Conservation (phyloP, 2,329 filamentous ascomycete genomes). For the Xylariaceae sp. region DNA sequence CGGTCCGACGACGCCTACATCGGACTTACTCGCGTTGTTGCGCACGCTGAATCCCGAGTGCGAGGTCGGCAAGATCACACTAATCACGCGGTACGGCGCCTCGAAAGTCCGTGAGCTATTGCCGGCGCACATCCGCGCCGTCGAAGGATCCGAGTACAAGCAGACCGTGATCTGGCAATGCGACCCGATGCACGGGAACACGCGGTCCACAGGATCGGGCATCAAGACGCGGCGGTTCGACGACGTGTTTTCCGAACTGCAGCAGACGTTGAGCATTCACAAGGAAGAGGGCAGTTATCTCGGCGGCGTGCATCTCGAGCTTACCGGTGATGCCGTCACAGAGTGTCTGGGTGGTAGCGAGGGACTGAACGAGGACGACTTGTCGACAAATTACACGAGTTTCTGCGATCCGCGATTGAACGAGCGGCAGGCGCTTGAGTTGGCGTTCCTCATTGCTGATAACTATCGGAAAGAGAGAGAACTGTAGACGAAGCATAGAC, state of each 20-base stretch:
- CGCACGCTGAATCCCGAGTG: slow-evolving; percentile 76
- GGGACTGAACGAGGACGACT: slow-evolving; percentile 78
- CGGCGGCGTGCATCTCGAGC: slow-evolving; percentile 88
- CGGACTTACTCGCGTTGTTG: slow-evolving; percentile 73
- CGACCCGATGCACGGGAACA: slow-evolving; percentile 96
- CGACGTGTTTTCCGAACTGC: slow-evolving; percentile 83
- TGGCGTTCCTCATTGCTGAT: slow-evolving; percentile 88
- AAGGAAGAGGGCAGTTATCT: slow-evolving; percentile 78
- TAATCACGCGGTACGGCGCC: slow-evolving; percentile 93
- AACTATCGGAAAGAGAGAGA: slow-evolving; percentile 52
- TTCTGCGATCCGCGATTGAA: slow-evolving; percentile 95
- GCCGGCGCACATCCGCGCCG: slow-evolving; percentile 79
- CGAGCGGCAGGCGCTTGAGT: slow-evolving; percentile 93
- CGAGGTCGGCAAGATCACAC: slow-evolving; percentile 87
- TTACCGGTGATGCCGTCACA: slow-evolving; percentile 93
- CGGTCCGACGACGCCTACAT: slow-evolving; percentile 72
- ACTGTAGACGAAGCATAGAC: slow-evolving; percentile 5
- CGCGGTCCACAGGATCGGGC: slow-evolving; percentile 61
- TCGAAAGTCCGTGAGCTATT: slow-evolving; percentile 69
- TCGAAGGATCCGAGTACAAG: slow-evolving; percentile 68
- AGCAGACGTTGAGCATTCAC: slow-evolving; percentile 78
- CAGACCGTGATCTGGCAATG: slow-evolving; percentile 86
- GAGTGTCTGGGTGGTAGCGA: slow-evolving; percentile 92
- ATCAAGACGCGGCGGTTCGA: slow-evolving; percentile 91
- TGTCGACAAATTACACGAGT: slow-evolving; percentile 87